These are phyloP conservation scores for Oryza australiensis DNA, from an alignment of 176 grass and related monocot genomes.

Conservation along the genomic window DNA sequence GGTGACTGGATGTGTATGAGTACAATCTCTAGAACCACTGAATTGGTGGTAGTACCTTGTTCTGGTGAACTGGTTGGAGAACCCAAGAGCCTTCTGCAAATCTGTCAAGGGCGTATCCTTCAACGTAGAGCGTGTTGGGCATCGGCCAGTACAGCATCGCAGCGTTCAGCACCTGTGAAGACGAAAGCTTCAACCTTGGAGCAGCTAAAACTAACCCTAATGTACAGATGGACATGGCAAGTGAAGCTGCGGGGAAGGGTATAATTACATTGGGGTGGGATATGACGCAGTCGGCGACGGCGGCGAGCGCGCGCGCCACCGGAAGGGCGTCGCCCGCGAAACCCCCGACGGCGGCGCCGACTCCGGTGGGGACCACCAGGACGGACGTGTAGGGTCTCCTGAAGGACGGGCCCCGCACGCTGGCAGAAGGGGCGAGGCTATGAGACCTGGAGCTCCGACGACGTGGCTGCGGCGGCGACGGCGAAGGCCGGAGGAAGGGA, in stretches of 20 bases:
- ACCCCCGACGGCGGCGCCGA: slow-evolving; percentile 76
- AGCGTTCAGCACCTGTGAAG: slow-evolving; percentile 71
- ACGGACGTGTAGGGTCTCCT: slow-evolving; percentile 86
- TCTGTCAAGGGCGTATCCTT: slow-evolving; percentile 86
- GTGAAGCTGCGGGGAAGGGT: background rate
- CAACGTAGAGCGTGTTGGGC: slow-evolving; percentile 78
- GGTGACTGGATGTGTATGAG: background rate
- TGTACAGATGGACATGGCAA: background rate
- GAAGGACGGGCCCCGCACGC: slow-evolving; percentile 27
- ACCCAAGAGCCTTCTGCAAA: slow-evolving; percentile 81
- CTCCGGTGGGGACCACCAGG: slow-evolving; percentile 80
- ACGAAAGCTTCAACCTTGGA: background rate
- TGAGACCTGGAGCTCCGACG: background rate
- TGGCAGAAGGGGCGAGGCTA: background rate
- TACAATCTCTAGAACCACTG: background rate
- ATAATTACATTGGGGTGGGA: slow-evolving; percentile 84
- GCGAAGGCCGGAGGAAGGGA: slow-evolving; percentile 34
- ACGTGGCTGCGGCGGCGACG: slow-evolving; percentile 17
- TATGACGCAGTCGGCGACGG: slow-evolving; percentile 80
- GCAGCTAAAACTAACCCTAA: background rate
- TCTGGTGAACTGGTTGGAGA: slow-evolving; percentile 82
- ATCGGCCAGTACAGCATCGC: slow-evolving; percentile 95
- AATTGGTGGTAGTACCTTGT: slow-evolving; percentile 56
- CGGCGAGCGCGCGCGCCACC: slow-evolving; percentile 57
- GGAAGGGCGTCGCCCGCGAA: slow-evolving; percentile 92